Evolutionary conservation across 2,329 filamentous ascomycete genomes (phyloP).

Genomic region (Diaporthe citri): DNA sequence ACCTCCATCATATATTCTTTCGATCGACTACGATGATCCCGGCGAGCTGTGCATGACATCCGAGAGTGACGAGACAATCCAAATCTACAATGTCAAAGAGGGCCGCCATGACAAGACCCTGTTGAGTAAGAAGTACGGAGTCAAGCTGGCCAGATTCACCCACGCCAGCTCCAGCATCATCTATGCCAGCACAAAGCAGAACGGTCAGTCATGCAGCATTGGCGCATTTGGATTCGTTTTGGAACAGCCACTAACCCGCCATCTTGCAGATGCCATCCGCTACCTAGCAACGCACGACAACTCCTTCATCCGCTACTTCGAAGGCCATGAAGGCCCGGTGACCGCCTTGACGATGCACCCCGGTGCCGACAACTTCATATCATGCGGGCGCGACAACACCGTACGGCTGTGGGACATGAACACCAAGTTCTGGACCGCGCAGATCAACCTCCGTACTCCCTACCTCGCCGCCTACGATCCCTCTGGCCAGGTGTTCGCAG

Average conservation of each 20-base stretch:
- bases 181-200: constrained; percentile 95
- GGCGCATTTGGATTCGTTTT: no score
- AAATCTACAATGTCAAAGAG: constrained; percentile 94
- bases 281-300: constrained; percentile 96
- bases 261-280: constrained; percentile 79
- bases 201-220: constrained; percentile 66
- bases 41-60: constrained; percentile 93
- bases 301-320: constrained; percentile 95
- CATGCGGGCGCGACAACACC: constrained; percentile 90
- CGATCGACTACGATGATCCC: constrained; percentile 95
- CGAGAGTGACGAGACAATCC: constrained; percentile 93
- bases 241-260: constrained; percentile 1
- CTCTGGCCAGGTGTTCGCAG: constrained; percentile 90
- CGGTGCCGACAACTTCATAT: constrained; percentile 90
- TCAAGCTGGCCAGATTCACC: constrained; percentile 93
- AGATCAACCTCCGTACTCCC: constrained; percentile 83
- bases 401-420: constrained; percentile 91
- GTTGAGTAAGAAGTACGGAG: constrained; percentile 96
- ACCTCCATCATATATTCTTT: constrained; percentile 78
- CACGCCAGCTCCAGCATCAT: constrained; percentile 92
- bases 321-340: constrained; percentile 87
- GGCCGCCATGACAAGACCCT: constrained; percentile 90
- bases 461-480: constrained; percentile 92
- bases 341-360: constrained; percentile 88
- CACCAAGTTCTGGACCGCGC: constrained; percentile 83